phyloP scores from a whole-genome alignment of 1,284 basidiomycete species.

The Ceratobasidium sp. region DNA sequence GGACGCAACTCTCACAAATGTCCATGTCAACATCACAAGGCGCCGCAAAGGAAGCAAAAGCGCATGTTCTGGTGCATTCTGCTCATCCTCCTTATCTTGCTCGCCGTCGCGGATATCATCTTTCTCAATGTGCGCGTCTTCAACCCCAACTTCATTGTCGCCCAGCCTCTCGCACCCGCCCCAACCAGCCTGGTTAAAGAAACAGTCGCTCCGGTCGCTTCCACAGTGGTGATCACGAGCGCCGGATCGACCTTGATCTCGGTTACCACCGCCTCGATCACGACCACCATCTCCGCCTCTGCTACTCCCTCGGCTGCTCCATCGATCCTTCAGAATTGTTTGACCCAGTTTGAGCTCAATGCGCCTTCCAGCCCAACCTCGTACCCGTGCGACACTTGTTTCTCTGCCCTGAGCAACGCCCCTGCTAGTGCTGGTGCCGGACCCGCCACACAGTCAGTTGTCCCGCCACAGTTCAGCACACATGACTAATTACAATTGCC shows the following conservation, averaged over 20 bases:
- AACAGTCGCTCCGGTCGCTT: neutral
- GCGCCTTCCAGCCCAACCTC: conserved; percentile 55
- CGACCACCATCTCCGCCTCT: conserved; percentile 36
- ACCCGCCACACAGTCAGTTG: conserved; percentile 28
- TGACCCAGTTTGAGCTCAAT: conserved; percentile 58
- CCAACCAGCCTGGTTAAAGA: conserved; percentile 29
- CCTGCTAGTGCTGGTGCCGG: conserved; percentile 28
- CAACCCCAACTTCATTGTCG: conserved; percentile 32
- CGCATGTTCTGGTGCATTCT: conserved; percentile 48
- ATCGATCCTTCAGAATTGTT: conserved; percentile 56
- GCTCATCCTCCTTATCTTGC: conserved; percentile 53
- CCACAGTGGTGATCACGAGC: conserved; percentile 33
- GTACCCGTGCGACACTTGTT: conserved; percentile 61
- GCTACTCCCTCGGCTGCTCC: conserved; percentile 47
- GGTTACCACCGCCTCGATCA: conserved; percentile 7
- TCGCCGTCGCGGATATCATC: conserved; percentile 55
- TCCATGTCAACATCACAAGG: conserved; percentile 46
- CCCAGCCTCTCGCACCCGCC: neutral
- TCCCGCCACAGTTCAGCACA: too few relatives aligned
- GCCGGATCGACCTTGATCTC: conserved; percentile 38
- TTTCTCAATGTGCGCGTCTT: conserved; percentile 54
- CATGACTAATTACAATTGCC: neutral
- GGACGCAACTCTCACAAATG: conserved; percentile 47
- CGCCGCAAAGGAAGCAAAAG: conserved; percentile 49
- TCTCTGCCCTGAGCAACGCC: conserved; percentile 52